Evolutionary conservation across 495 filamentous ascomycete species (phyloP).

Genomic region (Aspergillus taichungensis): DNA sequence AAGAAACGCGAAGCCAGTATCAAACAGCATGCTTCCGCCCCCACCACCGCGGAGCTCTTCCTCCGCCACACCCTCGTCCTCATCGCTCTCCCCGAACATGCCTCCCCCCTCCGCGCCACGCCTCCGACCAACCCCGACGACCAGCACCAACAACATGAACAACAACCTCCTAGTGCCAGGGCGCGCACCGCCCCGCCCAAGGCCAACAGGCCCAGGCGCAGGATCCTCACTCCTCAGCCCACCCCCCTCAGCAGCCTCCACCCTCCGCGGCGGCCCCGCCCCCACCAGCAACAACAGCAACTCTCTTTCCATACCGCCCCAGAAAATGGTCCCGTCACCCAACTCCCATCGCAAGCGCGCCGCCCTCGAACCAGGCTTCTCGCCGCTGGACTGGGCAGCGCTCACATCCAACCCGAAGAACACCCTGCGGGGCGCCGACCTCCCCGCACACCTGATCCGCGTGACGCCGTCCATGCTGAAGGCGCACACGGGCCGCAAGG

Average conservation of each 20-base stretch:
- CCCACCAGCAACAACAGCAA: conserved; percentile 18
- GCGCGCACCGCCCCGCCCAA: conserved; percentile 7
- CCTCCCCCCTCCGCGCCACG: not conserved
- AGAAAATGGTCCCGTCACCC: conserved; percentile 21
- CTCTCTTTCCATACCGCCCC: conserved; percentile 24
- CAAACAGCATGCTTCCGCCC: too few relatives aligned
- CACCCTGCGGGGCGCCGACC: conserved; percentile 55
- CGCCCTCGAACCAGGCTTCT: conserved; percentile 74
- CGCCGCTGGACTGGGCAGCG: conserved; percentile 90
- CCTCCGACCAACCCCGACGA: not conserved
- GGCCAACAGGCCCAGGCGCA: conserved; percentile 11
- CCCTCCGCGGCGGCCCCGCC: conserved; percentile 21
- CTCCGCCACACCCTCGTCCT: too few relatives aligned
- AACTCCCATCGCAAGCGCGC: conserved; percentile 48
- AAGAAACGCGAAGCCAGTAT: too few relatives aligned
- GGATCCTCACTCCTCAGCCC: conserved; percentile 22
- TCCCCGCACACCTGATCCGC: conserved; percentile 44
- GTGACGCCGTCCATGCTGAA: conserved; percentile 76
- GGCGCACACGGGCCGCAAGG: conserved; percentile 65
- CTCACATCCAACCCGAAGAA: conserved; percentile 54
- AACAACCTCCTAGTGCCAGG: conserved; percentile 7
- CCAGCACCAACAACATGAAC: conserved; percentile 10
- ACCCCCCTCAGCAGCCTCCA: conserved; percentile 27
- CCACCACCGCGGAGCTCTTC: too few relatives aligned
- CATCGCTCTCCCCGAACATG: not conserved